Base-by-base conservation (phyloP, 2,329 filamentous ascomycete species). In the Colletotrichum theobromicola region DNA sequence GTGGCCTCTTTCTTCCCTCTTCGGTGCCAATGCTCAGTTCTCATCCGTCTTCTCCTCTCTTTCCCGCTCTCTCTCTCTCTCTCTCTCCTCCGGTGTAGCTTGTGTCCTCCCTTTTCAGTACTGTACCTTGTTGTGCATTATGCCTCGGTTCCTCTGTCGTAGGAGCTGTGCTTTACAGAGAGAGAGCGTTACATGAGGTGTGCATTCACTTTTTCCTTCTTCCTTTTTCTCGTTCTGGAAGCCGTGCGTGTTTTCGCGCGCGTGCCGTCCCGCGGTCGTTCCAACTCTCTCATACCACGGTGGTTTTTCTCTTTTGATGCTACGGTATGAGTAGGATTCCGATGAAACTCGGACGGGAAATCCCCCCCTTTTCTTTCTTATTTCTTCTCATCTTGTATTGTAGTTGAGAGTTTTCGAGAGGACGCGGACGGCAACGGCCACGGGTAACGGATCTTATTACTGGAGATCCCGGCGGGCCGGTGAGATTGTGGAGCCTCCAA, bases 381-480 rank as follows among this genome's bases (percentile, higher is more conserved):
- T 4, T 32, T 32, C 18, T 58, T n/a, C 55, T 58, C 26, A 18
- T 58, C 30, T 58, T 30, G 16, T 21, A 30, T 32, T 18, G 5
- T 60, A 18, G 18, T 60, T 32, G 60, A 35, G n/a, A 37, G 30
- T 62, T 21, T 35, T 50, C 24, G 42, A 58, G 28, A 62, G n/a
- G 57, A 30, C 16, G 26, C 61, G 32, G 50, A 42, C 24, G 62
- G 21, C 37, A n/a, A n/a, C n/a, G 30, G 26, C 37, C 30, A 53
- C 24, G 58, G 55, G 64, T 10, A 55, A 60, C 50, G 66, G 66
- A 73, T 70, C 70, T 73, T 70, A 46, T 63, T 57, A 62, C 46
- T 46, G 30, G 70, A 26, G 58, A 64, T 37, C 70, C 66, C 60
- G 35, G 35, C 34, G 34, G 42, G 50, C 66, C 66, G 66, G 70